These are phyloP conservation scores for Ophiostoma ips DNA, from an alignment of 2,329 filamentous ascomycete genomes.

Conservation along the genomic window DNA sequence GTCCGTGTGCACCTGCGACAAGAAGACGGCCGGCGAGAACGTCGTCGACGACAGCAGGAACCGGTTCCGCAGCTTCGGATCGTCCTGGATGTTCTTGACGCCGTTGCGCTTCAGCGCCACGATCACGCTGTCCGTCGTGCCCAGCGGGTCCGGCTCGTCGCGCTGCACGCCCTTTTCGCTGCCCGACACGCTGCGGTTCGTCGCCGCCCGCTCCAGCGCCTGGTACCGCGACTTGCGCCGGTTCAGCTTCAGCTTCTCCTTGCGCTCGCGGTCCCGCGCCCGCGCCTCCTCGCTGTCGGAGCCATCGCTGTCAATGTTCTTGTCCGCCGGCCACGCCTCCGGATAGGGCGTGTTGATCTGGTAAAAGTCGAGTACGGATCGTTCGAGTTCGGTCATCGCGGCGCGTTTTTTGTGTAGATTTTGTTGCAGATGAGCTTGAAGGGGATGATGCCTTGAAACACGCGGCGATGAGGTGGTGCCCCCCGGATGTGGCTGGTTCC, in stretches of 20 bases:
- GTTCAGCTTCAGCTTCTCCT: conserved; percentile 35
- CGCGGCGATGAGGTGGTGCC: too few relatives aligned
- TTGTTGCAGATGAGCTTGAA: not conserved
- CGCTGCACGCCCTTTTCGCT: conserved; percentile 56
- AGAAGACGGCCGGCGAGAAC: conserved; percentile 82
- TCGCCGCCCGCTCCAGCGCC: conserved; percentile 63
- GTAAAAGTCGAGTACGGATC: conserved; percentile 77
- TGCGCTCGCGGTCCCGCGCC: conserved; percentile 18
- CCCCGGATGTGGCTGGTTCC: not conserved
- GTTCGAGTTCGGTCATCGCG: conserved; percentile 56
- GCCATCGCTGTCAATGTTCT: conserved; percentile 48
- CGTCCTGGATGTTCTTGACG: conserved; percentile 63
- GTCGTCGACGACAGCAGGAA: conserved; percentile 92
- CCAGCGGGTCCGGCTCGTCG: conserved; percentile 86
- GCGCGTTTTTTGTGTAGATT: not conserved
- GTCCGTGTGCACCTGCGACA: conserved; percentile 79
- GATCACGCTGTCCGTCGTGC: conserved; percentile 77
- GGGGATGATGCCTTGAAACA: not conserved
- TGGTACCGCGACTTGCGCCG: conserved; percentile 69
- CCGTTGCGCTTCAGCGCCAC: conserved; percentile 63
- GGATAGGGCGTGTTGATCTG: conserved; percentile 68
- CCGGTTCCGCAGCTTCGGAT: conserved; percentile 66
- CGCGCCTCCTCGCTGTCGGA: conserved; percentile 43
- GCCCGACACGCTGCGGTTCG: conserved; percentile 51
- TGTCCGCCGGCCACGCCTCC: conserved; percentile 72